These are phyloP conservation scores for Artemisia annua DNA, from an alignment of 129 eudicot genomes.

Conservation along the genomic window DNA sequence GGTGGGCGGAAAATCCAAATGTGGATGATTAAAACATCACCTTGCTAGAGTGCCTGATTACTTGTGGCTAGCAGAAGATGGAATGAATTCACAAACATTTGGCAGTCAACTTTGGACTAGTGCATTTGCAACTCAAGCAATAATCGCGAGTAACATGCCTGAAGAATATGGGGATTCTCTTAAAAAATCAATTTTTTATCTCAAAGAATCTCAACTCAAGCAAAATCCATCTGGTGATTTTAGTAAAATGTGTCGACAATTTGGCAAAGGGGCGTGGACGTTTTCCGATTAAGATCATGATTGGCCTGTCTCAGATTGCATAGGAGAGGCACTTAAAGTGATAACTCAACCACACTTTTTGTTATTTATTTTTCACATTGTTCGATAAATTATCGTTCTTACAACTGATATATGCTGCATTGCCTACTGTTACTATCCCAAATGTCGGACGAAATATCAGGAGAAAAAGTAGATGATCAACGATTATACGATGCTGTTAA, in stretches of 20 bases:
- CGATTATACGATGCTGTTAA: conserved; percentile 53
- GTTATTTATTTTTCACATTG: no score
- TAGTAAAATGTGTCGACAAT: conserved; percentile 49
- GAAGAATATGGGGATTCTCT: conserved; percentile 74
- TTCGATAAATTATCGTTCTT: neutral
- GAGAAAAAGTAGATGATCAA: conserved; percentile 43
- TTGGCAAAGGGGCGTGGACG: conserved; percentile 77
- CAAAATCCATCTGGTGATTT: conserved; percentile 54
- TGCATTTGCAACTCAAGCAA: conserved; percentile 59
- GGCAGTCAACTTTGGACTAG: conserved; percentile 72
- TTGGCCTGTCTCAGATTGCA: no score
- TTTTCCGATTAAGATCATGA: conserved; percentile 8
- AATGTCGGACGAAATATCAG: conserved; percentile 50
- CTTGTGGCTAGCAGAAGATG: conserved; percentile 82
- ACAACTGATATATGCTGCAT: conserved; percentile 20
- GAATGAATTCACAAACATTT: conserved; percentile 70
- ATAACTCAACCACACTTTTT: neutral
- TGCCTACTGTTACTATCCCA: conserved; percentile 56
- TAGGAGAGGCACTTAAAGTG: neutral
- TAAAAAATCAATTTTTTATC: conserved; percentile 53
- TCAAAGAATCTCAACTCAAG: conserved; percentile 69
- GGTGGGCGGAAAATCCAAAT: conserved; percentile 71
- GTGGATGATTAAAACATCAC: conserved; percentile 61
- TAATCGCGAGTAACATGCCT: conserved; percentile 58
- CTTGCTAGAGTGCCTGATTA: conserved; percentile 71